phyloP scores from a whole-genome alignment of 164 flowering plant genomes.

The Dillenia suffruticosa region DNA sequence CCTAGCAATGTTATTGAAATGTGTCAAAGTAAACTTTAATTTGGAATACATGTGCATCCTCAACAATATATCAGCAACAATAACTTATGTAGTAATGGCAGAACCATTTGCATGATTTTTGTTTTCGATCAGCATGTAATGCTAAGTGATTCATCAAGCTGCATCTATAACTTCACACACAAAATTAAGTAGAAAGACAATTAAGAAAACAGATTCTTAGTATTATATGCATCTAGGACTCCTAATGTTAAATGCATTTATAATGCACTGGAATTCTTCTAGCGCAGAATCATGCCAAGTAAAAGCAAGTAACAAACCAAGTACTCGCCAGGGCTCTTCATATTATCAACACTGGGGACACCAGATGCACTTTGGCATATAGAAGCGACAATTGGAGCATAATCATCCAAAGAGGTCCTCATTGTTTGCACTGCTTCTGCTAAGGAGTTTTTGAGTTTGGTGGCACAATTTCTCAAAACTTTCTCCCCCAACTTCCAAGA shows the following conservation, averaged over 20 bases:
- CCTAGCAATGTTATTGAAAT: too few species aligned
- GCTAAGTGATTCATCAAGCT: too few species aligned
- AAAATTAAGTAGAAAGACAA: neutral
- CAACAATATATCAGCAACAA: too few species aligned
- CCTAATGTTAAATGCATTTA: neutral
- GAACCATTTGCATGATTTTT: too few species aligned
- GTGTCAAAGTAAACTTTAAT: too few species aligned
- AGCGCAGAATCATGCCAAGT: too few species aligned
- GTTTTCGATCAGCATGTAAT: too few species aligned
- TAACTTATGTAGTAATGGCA: too few species aligned
- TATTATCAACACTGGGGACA: constrained; percentile 26
- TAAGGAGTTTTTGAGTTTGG: constrained; percentile 60
- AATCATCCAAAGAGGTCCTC: constrained; percentile 45
- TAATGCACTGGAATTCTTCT: neutral
- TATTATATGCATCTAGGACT: neutral
- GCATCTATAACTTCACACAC: neutral
- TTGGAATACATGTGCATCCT: too few species aligned
- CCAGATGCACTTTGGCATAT: constrained; percentile 44
- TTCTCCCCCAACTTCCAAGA: constrained; percentile 66
- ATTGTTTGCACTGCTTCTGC: constrained; percentile 39
- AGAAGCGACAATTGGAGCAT: constrained; percentile 44
- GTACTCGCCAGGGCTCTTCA: constrained; percentile 26
- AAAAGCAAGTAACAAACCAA: constrained; percentile 27
- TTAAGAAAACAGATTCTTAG: neutral
- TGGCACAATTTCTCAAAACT: constrained; percentile 55